Evolutionary conservation across 352 stramenopile genomes (phyloP).

Genomic region (Halophytophthora polymorphica): DNA sequence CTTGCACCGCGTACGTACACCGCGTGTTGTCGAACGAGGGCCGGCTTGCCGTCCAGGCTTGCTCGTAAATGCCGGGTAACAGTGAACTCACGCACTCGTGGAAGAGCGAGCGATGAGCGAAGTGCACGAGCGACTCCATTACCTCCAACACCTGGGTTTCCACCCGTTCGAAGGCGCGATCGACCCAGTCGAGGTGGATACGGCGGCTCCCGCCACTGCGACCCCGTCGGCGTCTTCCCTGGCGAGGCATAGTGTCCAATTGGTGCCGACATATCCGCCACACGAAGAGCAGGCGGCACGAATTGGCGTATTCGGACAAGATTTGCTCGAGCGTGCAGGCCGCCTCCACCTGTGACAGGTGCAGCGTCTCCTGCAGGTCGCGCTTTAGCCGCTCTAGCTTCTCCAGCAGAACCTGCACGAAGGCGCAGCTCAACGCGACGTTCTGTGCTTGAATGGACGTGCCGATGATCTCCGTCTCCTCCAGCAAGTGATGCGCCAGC

Average conservation of each 20-base stretch:
- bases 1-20: constrained; percentile 60
- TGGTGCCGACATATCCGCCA: constrained; percentile 65
- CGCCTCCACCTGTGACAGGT: constrained; percentile 18
- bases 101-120: constrained; percentile 52
- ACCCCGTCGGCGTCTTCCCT: constrained; percentile 21
- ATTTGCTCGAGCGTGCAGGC: constrained; percentile 36
- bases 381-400: constrained; percentile 48
- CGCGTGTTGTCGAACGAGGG: constrained; percentile 60
- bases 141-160: constrained; percentile 47
- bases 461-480: constrained; percentile 69
- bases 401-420: constrained; percentile 65
- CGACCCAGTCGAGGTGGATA: constrained; percentile 64
- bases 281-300: constrained; percentile 52
- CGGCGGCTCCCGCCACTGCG: constrained; percentile 17
- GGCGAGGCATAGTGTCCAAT: constrained; percentile 41
- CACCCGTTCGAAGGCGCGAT: constrained; percentile 60
- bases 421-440: constrained; percentile 46
- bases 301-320: constrained; percentile 55
- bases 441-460: constrained; percentile 66
- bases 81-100: constrained; percentile 50
- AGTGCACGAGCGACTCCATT: constrained; percentile 52
- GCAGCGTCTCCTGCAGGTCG: constrained; percentile 26
- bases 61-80: constrained; percentile 50
- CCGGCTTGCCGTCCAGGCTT: constrained; percentile 49
- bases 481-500: constrained; percentile 62